Evolutionary conservation across 2,329 filamentous ascomycete genomes (phyloP).

Genomic region (Aspergillus sp.): DNA sequence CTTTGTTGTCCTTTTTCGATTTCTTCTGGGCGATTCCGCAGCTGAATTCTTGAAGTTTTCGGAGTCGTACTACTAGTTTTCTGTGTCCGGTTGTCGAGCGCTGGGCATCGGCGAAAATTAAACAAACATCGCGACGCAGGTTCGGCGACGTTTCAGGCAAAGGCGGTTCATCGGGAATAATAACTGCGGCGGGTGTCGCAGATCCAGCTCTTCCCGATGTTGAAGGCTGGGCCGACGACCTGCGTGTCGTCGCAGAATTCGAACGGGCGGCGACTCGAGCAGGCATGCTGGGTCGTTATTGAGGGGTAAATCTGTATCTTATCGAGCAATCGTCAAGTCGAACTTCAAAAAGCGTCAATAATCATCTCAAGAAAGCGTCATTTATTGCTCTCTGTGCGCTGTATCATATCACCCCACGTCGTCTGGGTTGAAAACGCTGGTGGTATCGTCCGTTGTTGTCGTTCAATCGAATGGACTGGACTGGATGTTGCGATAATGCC

Average conservation of each 20-base stretch:
- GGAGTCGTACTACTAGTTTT: conserved; percentile 79
- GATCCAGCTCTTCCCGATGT: conserved; percentile 75
- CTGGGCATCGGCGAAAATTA: conserved; percentile 76
- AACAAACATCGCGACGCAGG: conserved; percentile 68
- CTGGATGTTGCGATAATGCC: background rate
- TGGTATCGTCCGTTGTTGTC: too few relatives aligned
- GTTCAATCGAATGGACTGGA: too few relatives aligned
- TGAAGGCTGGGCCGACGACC: conserved; percentile 60
- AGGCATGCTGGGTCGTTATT: conserved; percentile 30
- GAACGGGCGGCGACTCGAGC: conserved; percentile 36
- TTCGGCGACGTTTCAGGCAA: conserved; percentile 41
- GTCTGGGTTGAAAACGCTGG: too few relatives aligned
- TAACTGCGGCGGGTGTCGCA: conserved; percentile 29
- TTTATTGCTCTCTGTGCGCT: background rate
- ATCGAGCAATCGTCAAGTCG: background rate
- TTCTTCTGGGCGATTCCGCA: conserved; percentile 49
- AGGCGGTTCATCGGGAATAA: conserved; percentile 60
- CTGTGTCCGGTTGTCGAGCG: conserved; percentile 84
- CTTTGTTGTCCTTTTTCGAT: conserved; percentile 27
- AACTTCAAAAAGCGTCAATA: background rate
- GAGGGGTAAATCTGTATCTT: conserved; percentile 4
- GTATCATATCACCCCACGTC: too few relatives aligned
- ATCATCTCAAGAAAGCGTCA: conserved; percentile 10
- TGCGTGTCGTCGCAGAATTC: conserved; percentile 31
- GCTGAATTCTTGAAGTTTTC: conserved; percentile 87